Conservation (phyloP, 306 rosid species). For the Corylus heterophylla region DNA sequence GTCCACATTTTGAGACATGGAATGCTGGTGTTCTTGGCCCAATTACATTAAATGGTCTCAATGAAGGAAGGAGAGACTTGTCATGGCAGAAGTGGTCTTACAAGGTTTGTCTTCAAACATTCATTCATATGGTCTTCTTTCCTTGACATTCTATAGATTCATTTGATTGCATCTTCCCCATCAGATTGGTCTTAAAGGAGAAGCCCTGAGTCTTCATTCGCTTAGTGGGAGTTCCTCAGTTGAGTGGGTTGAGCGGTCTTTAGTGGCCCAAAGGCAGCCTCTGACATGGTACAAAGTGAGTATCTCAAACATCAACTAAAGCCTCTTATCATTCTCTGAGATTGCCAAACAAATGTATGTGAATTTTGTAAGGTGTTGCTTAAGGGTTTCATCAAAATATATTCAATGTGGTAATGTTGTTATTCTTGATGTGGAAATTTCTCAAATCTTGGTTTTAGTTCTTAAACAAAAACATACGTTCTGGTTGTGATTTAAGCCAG, state of each 20-base stretch:
- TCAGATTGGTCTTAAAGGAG: slow-evolving; percentile 94
- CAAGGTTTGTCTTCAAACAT: slow-evolving; percentile 56
- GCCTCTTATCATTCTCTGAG: slow-evolving; percentile 1
- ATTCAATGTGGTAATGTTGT: not conserved
- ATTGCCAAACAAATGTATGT: not conserved
- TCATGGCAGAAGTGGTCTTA: slow-evolving; percentile 99
- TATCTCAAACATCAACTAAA: slow-evolving; percentile 25
- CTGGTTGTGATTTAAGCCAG: not conserved
- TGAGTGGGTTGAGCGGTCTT: slow-evolving; percentile 82
- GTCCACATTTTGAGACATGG: slow-evolving; percentile 98
- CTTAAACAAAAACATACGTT: not conserved
- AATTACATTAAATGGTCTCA: slow-evolving; percentile 71
- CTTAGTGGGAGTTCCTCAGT: slow-evolving; percentile 89
- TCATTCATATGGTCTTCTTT: slow-evolving; percentile 2
- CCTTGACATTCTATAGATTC: slow-evolving; percentile 30
- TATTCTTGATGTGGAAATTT: not conserved
- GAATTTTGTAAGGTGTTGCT: not conserved
- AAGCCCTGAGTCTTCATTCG: slow-evolving; percentile 89
- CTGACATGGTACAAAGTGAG: slow-evolving; percentile 97
- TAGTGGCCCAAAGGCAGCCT: slow-evolving; percentile 71
- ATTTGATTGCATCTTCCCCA: slow-evolving; percentile 28
- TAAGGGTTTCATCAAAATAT: not conserved
- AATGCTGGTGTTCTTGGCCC: slow-evolving; percentile 97
- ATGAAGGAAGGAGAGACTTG: slow-evolving; percentile 92
- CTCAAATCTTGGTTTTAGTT: not conserved